These are phyloP conservation scores for Lipomyces mesembrius DNA, from an alignment of 805 yeast species.

Conservation along the genomic window DNA sequence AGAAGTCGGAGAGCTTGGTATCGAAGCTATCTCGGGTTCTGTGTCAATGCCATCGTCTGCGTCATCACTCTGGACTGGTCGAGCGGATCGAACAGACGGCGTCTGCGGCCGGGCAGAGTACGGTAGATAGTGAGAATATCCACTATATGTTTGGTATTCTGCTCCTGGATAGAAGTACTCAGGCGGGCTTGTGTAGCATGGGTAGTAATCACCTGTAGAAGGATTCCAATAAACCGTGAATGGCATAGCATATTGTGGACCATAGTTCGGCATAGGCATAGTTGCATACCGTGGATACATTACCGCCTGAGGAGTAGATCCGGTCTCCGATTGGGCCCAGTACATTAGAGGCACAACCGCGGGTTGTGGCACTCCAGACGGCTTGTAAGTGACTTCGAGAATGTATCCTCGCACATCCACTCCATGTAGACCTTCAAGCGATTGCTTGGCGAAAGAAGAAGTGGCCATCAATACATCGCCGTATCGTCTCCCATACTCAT, in stretches of 20 bases:
- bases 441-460: conserved; percentile 14
- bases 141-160: not conserved
- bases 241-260: conserved; percentile 1
- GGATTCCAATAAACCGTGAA: conserved; percentile 2
- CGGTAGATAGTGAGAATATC: not conserved
- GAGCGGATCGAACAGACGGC: not conserved
- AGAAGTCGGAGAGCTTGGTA: not conserved
- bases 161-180: conserved; percentile 4
- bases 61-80: conserved; percentile 1
- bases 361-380: not conserved
- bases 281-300: conserved; percentile 8
- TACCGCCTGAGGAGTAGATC: conserved; percentile 2
- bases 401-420: conserved; percentile 12
- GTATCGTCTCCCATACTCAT: conserved; percentile 25
- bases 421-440: conserved; percentile 4
- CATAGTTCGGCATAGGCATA: conserved; percentile 5
- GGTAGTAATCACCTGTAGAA: not conserved
- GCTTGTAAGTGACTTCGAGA: conserved; percentile 4
- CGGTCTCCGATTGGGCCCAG: conserved; percentile 1
- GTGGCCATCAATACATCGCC: conserved; percentile 29
- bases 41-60: conserved; percentile 3
- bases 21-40: not conserved
- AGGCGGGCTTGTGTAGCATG: not conserved
- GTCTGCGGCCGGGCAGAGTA: not conserved
- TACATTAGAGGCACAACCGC: conserved; percentile 1